Evolutionary conservation across 1,139 yeast species (phyloP).

Genomic region (Arxiozyma slooffiae): DNA sequence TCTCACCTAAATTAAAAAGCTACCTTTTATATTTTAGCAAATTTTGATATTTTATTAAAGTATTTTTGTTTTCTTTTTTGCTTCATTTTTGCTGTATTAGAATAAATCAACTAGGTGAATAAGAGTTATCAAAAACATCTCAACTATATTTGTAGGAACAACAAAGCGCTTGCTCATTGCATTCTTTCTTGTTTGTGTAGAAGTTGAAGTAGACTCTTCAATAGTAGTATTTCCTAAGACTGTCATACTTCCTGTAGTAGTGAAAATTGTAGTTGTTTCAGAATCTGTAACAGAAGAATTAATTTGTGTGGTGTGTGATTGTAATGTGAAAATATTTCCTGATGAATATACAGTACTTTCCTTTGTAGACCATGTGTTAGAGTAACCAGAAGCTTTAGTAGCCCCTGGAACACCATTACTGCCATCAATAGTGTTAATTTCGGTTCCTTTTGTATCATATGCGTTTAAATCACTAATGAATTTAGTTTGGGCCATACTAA

Average conservation of each 20-base stretch:
- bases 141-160: background rate
- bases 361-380: conserved; percentile 31
- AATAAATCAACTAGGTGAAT: background rate
- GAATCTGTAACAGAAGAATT: background rate
- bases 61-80: no score
- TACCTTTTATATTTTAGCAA: background rate
- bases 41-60: no score
- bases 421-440: conserved; percentile 37
- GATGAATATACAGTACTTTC: conserved; percentile 12
- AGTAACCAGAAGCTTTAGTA: conserved; percentile 33
- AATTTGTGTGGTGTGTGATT: background rate
- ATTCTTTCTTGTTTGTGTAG: background rate
- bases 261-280: background rate
- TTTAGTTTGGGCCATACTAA: conserved; percentile 59
- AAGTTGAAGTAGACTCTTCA: background rate
- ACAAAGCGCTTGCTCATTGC: background rate
- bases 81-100: background rate
- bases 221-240: background rate
- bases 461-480: conserved; percentile 20
- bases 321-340: conserved; percentile 19
- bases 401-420: conserved; percentile 40
- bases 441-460: conserved; percentile 26
- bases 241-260: background rate
- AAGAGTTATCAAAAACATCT: background rate
- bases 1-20: no score